phyloP scores from a whole-genome alignment of 1,139 yeast species.

The Torulaspora pretoriensis region DNA sequence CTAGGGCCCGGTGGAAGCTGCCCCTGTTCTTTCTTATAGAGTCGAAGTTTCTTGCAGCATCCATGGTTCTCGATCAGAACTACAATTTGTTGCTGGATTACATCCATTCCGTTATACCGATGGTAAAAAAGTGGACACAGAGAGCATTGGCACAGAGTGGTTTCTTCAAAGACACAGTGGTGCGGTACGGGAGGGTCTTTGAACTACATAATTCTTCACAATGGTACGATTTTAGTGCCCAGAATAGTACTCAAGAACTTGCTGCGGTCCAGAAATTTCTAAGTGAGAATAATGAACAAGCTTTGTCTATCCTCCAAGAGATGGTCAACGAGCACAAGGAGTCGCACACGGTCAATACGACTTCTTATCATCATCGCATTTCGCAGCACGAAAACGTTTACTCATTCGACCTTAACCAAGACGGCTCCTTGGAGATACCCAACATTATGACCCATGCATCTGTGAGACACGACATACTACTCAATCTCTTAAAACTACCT shows the following conservation, averaged over 20 bases:
- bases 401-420: slow-evolving; percentile 33
- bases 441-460: slow-evolving; percentile 32
- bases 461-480: slow-evolving; percentile 31
- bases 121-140: slow-evolving; percentile 10
- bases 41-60: slow-evolving; percentile 14
- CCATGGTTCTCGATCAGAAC: slow-evolving; percentile 18
- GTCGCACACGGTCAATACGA: not conserved
- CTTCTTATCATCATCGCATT: slow-evolving; percentile 10
- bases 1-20: slow-evolving; percentile 17
- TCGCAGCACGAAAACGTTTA: slow-evolving; percentile 23
- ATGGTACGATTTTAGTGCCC: slow-evolving; percentile 12
- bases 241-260: not conserved
- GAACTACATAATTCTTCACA: slow-evolving; percentile 9
- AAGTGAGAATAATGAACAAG: not conserved
- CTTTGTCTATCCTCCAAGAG: slow-evolving; percentile 1
- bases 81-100: slow-evolving; percentile 30
- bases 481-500: slow-evolving; percentile 22
- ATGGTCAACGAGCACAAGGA: not conserved
- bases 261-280: not conserved
- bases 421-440: slow-evolving; percentile 22
- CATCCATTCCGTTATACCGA: slow-evolving; percentile 13
- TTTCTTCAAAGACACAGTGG: slow-evolving; percentile 6
- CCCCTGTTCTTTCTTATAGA: slow-evolving; percentile 18
- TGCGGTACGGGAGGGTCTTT: slow-evolving; percentile 8
- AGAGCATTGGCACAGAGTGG: slow-evolving; percentile 3